These are phyloP conservation scores for Tetraselmis chui DNA, from an alignment of 139 green algal genomes.

Conservation along the genomic window DNA sequence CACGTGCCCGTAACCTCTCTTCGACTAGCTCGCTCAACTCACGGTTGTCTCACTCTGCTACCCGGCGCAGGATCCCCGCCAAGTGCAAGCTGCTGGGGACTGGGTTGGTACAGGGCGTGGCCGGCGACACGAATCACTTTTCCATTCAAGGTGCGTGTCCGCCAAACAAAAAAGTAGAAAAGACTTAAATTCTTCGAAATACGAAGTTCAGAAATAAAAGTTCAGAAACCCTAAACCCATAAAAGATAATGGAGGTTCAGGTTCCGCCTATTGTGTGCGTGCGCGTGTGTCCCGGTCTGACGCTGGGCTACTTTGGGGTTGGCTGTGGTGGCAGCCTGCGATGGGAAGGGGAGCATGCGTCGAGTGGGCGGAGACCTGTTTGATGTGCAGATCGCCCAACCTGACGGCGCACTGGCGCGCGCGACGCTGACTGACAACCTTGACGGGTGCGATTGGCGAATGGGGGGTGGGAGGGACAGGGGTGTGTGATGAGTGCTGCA, in stretches of 20 bases:
- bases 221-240: too few species aligned
- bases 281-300: too few species aligned
- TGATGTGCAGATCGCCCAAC: slow-evolving; percentile 16
- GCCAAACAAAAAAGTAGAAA: too few species aligned
- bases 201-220: too few species aligned
- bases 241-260: too few species aligned
- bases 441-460: neutral
- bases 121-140: neutral
- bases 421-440: slow-evolving; percentile 5
- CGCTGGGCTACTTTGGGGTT: too few species aligned
- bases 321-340: slow-evolving; percentile 1
- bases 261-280: too few species aligned
- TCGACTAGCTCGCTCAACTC: neutral
- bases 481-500: slow-evolving; percentile 9
- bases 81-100: neutral
- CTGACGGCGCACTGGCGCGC: slow-evolving; percentile 1
- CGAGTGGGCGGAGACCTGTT: slow-evolving; percentile 18
- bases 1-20: neutral
- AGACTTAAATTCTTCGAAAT: too few species aligned
- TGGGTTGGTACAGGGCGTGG: neutral
- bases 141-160: neutral
- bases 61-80: neutral
- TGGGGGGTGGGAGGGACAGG: neutral
- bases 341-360: slow-evolving; percentile 3
- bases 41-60: too few species aligned